Conservation (phyloP, 345 rosid genomes). For the Brassica juncea region DNA sequence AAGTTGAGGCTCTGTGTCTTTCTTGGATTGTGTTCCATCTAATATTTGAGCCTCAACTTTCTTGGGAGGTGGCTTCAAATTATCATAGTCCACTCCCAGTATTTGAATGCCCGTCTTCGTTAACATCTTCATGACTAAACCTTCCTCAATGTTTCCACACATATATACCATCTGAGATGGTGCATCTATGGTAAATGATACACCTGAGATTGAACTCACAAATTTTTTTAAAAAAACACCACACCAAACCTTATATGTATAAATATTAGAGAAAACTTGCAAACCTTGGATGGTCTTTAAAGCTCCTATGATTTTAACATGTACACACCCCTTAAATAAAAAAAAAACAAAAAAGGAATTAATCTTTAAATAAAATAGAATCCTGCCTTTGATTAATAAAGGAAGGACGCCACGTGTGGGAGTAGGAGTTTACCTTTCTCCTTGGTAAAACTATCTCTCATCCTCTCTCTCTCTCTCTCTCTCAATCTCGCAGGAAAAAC, state of each 20-base stretch:
- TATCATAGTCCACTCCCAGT: conserved; percentile 12
- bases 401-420: conserved; percentile 2
- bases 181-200: conserved; percentile 31
- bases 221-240: not conserved
- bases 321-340: too few species aligned
- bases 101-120: conserved; percentile 1
- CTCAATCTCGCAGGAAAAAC: conserved; percentile 30
- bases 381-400: too few species aligned
- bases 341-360: too few species aligned
- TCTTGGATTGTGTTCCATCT: not conserved
- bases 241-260: not conserved
- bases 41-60: conserved; percentile 12
- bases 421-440: conserved; percentile 6
- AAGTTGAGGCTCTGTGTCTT: conserved; percentile 14
- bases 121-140: conserved; percentile 31
- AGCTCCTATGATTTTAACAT: conserved; percentile 6
- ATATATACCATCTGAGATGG: conserved; percentile 15
- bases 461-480: not conserved
- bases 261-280: not conserved
- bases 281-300: conserved; percentile 36
- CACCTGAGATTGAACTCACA: conserved; percentile 24
- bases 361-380: too few species aligned
- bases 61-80: conserved; percentile 8
- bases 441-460: not conserved
- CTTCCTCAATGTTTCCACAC: conserved; percentile 27